Conservation (phyloP, 1,284 basidiomycete genomes). For the Sporisorium sorghi region DNA sequence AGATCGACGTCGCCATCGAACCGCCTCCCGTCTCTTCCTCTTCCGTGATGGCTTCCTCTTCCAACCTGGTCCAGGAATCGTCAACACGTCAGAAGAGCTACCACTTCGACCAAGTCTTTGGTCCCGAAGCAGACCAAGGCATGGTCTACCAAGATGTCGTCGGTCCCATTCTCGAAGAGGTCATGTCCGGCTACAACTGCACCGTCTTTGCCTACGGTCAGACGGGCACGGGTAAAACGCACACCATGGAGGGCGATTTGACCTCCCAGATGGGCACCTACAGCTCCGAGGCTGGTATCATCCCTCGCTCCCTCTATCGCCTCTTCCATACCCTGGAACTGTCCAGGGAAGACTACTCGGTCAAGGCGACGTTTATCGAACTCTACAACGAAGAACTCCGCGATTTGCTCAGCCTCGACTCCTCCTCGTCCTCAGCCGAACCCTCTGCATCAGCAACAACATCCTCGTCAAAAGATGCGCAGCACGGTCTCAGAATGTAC, state of each 20-base stretch:
- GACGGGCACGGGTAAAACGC: constrained; percentile 99
- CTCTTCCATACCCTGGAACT: constrained; percentile 89
- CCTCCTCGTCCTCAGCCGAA: constrained; percentile 11
- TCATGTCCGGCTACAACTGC: constrained; percentile 94
- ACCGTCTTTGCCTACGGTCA: constrained; percentile 99
- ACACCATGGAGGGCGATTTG: constrained; percentile 69
- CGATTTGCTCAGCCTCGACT: constrained; percentile 73
- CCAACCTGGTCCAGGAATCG: constrained; percentile 42
- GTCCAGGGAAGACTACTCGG: constrained; percentile 80
- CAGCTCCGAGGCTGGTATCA: constrained; percentile 90
- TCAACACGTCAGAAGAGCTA: constrained; percentile 62
- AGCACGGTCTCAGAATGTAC: constrained; percentile 75
- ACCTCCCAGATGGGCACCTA: constrained; percentile 79
- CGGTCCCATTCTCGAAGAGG: constrained; percentile 89
- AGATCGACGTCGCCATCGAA: constrained; percentile 60
- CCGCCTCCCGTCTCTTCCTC: constrained; percentile 48
- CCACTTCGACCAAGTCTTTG: constrained; percentile 76
- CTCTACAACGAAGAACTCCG: constrained; percentile 98
- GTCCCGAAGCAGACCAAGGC: constrained; percentile 95
- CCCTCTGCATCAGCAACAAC: constrained; percentile 8
- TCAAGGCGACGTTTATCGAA: constrained; percentile 94
- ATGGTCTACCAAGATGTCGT: constrained; percentile 95
- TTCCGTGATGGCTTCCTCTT: constrained; percentile 28
- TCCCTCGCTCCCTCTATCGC: constrained; percentile 92
- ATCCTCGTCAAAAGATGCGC: constrained; percentile 11